Evolutionary conservation across 2,329 filamentous ascomycete species (phyloP).

Genomic region (Calonectria leucothoes): DNA sequence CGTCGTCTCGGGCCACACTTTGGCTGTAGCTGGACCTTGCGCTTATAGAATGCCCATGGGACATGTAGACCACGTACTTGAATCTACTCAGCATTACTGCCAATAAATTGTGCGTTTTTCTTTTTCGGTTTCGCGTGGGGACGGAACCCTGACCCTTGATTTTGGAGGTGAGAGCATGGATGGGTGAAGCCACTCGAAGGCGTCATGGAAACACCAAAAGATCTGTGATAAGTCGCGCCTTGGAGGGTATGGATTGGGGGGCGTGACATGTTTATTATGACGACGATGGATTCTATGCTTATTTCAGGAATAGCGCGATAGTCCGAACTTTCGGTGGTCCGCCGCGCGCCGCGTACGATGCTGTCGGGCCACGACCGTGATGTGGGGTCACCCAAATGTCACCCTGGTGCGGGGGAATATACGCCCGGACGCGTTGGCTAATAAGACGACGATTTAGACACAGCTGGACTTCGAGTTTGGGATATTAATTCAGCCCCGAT

Average conservation of each 20-base stretch:
- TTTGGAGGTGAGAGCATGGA: not conserved
- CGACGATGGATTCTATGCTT: not conserved
- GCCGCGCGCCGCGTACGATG: not conserved
- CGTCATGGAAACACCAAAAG: not conserved
- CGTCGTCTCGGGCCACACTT: no score
- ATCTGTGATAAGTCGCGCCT: not conserved
- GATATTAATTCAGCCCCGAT: not conserved
- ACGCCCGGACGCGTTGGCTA: no score
- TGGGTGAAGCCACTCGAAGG: not conserved
- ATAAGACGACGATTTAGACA: no score
- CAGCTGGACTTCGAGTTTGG: no score
- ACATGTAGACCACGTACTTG: not conserved
- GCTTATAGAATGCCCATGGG: no score
- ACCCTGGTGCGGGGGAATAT: not conserved
- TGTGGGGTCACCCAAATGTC: not conserved
- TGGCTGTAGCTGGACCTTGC: no score
- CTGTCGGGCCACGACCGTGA: not conserved
- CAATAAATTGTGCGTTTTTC: not conserved
- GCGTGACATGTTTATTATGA: not conserved
- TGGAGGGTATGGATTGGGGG: not conserved
- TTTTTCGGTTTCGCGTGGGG: not conserved
- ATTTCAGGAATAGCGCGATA: not conserved
- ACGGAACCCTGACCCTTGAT: not conserved
- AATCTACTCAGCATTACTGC: not conserved
- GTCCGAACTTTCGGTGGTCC: not conserved